These are phyloP conservation scores for Naganishia liquefaciens DNA, from an alignment of 1,284 basidiomycete genomes.

Conservation along the genomic window DNA sequence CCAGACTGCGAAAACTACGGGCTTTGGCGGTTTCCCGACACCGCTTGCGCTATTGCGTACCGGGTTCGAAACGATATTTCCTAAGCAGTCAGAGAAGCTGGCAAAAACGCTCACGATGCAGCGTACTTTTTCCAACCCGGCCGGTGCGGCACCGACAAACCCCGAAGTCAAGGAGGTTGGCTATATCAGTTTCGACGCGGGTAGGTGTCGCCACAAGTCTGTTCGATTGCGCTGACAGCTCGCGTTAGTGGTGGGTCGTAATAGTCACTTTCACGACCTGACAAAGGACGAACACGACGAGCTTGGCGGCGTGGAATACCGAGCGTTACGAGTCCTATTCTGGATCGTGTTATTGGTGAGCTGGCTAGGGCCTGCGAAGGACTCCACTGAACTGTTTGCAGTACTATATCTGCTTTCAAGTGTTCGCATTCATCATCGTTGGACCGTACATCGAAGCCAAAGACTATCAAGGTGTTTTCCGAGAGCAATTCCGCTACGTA, in stretches of 20 bases:
- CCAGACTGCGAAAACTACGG: slow-evolving; percentile 43
- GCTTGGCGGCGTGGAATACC: slow-evolving; percentile 90
- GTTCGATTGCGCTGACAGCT: not conserved
- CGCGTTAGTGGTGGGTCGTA: slow-evolving; percentile 67
- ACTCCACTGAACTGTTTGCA: slow-evolving; percentile 49
- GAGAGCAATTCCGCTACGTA: slow-evolving; percentile 61
- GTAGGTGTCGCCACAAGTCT: slow-evolving; percentile 10
- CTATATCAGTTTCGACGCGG: slow-evolving; percentile 82
- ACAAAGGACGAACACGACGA: slow-evolving; percentile 84
- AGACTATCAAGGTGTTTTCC: slow-evolving; percentile 58
- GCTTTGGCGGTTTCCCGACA: slow-evolving; percentile 87
- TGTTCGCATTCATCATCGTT: slow-evolving; percentile 69
- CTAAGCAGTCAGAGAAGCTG: slow-evolving; percentile 60
- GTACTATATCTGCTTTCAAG: slow-evolving; percentile 72
- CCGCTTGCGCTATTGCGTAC: slow-evolving; percentile 63
- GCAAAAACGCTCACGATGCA: slow-evolving; percentile 72
- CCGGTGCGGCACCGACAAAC: slow-evolving; percentile 46
- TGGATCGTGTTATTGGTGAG: slow-evolving; percentile 70
- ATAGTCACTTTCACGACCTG: slow-evolving; percentile 80
- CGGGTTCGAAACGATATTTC: slow-evolving; percentile 62
- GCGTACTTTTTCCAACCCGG: slow-evolving; percentile 57
- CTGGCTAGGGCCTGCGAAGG: slow-evolving; percentile 14
- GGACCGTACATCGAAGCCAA: slow-evolving; percentile 73
- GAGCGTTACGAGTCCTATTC: slow-evolving; percentile 75
- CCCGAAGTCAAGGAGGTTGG: slow-evolving; percentile 59